phyloP scores from a whole-genome alignment of 2,329 filamentous ascomycete species.

The Penicillium sp. region DNA sequence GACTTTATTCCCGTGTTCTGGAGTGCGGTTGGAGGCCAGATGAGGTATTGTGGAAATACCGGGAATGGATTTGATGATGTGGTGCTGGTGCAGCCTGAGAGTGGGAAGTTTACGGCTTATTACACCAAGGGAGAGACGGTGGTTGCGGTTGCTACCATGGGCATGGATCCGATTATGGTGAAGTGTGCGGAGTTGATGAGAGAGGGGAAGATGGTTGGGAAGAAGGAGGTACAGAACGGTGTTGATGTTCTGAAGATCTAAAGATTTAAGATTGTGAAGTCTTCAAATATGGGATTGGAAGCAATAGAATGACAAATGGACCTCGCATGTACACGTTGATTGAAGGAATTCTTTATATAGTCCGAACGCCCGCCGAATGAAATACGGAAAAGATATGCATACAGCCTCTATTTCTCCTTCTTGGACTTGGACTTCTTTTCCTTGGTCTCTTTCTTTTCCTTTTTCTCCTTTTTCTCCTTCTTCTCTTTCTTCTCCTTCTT shows the following conservation, averaged over 20 bases:
- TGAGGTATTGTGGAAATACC: slow-evolving; percentile 92
- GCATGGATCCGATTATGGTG: slow-evolving; percentile 79
- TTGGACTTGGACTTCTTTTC: slow-evolving; percentile 11
- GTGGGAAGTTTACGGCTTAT: slow-evolving; percentile 83
- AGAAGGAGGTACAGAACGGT: slow-evolving; percentile 67
- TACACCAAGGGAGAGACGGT: slow-evolving; percentile 84
- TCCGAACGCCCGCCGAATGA: slow-evolving; percentile 21
- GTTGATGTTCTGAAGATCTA: slow-evolving; percentile 41
- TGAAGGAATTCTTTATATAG: slow-evolving; percentile 5
- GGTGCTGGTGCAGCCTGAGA: slow-evolving; percentile 69
- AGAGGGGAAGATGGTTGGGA: slow-evolving; percentile 74
- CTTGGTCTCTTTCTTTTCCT: slow-evolving; percentile 11
- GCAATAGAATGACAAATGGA: not conserved
- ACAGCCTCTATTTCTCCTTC: slow-evolving; percentile 13
- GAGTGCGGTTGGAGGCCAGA: slow-evolving; percentile 84
- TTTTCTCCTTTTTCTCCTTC: slow-evolving; percentile 7
- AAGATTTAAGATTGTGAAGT: slow-evolving; percentile 1
- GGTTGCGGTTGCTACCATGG: slow-evolving; percentile 88
- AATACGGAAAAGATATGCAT: slow-evolving; percentile 6
- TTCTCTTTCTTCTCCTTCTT: not conserved
- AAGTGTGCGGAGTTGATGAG: slow-evolving; percentile 85
- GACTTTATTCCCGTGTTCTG: slow-evolving; percentile 93
- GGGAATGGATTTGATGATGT: slow-evolving; percentile 80
- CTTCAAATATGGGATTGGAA: too few species aligned
- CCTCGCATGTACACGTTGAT: slow-evolving; percentile 12